A percentile compares a stretch with the other conserved stretches of the same genome.
Conservation (phyloP, 108 stramenopile species). For the Skeletonema menzelii region DNA sequence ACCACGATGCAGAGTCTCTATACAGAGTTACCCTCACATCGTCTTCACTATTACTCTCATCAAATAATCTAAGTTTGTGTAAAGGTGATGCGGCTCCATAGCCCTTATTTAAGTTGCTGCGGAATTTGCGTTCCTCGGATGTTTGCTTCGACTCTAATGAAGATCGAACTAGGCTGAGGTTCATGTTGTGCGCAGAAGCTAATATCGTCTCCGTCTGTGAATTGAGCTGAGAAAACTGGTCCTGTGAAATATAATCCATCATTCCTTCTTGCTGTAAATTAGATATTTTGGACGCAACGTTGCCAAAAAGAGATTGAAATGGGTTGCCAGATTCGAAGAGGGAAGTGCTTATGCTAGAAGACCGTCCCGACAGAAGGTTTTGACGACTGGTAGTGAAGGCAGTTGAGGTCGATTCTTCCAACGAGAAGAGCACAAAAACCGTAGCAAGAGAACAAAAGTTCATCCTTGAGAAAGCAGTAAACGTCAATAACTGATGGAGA, state of each 20-base stretch:
- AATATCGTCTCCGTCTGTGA: background rate
- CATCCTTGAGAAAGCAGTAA: too few relatives aligned
- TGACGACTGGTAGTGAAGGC: background rate
- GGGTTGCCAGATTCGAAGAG: background rate
- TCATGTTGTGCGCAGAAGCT: background rate
- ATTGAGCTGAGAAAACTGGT: background rate
- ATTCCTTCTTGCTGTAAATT: background rate
- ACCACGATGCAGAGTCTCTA: slow-evolving; percentile 83
- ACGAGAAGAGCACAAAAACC: background rate
- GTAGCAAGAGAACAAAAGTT: background rate
- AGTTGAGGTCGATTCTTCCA: too few relatives aligned
- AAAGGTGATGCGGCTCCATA: slow-evolving; percentile 71
- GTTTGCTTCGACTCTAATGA: slow-evolving; percentile 53
- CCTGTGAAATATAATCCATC: background rate
- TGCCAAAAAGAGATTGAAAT: slow-evolving; percentile 3
- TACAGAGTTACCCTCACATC: slow-evolving; percentile 86
- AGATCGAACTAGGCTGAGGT: slow-evolving; percentile 57
- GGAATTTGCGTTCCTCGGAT: slow-evolving; percentile 64
- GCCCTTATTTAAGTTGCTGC: slow-evolving; percentile 59
- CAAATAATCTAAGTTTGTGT: slow-evolving; percentile 79
- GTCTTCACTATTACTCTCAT: slow-evolving; percentile 68
- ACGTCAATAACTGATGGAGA: too few relatives aligned
- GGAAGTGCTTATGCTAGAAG: background rate
- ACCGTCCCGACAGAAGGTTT: background rate
- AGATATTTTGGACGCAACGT: background rate